Evolutionary conservation across 2,329 filamentous ascomycete genomes (phyloP), one percentile per base, ranked within the genome.

Genomic region (Fusarium guadeloupense): DNA sequence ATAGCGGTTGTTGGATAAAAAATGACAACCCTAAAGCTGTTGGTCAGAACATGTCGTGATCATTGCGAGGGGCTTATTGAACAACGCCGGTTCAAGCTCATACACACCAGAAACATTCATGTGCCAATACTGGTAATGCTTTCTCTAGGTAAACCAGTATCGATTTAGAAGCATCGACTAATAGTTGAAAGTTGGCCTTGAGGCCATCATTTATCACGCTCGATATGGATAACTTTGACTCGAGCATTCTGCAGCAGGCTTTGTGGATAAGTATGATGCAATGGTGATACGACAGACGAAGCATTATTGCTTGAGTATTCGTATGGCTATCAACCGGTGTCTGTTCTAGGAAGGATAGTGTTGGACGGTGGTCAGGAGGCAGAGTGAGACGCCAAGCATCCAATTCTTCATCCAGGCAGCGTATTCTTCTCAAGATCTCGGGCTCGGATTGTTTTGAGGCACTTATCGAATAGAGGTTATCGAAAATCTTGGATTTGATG

Each of bases 371-470:
- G 6, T 58, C 14, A 1, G 30, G 3, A 1, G 44, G 41, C 0
- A 62, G 17, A 4, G 57, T 37, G 2, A 50, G n/a, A 0, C 59
- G 44, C 59, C 59, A 63, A 9, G 42, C 46, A 1, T 63, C 57
- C 2, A 63, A 3, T 0, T 63, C 57, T 10, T 63, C 48, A 20
- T 63, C 59, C 0, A 62, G 1, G 1, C 37, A 23, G 1, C 59
- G 25, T 2, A 63, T 59, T 1, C 23, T 25, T 3, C 47, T 37
- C 0, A 62, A 1, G 2, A 59, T 19, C 5, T 58, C 40, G 0
- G 58, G 17, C 1, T 58, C 47, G 0, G 40, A 4, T 2, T 58
- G 10, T 6, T n/a, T 37, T 1, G 10, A 17, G 0, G 41, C 53
- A 2, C 25, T 8, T 2, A 55, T 14, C 0, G 53, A 48, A 1